A percentile compares a stretch with the other conserved stretches of the same genome.
Conservation (phyloP, 164 flowering plant genomes). For the Kalanchoe fedtschenkoi region DNA sequence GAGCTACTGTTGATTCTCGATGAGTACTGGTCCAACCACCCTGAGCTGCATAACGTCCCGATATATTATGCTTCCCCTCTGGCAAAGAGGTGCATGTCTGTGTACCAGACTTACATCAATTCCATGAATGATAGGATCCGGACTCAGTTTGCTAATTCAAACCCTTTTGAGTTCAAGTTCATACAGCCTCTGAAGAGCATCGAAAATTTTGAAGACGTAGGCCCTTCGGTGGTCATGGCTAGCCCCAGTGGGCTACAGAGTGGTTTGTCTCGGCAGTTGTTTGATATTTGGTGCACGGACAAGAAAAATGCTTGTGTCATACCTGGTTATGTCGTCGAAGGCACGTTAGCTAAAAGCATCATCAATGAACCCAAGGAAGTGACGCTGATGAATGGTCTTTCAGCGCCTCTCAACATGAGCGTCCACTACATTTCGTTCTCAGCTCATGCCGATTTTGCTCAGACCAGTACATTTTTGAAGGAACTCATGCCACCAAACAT, state of each 20-base stretch:
- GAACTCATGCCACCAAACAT: constrained; percentile 94
- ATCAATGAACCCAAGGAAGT: constrained; percentile 91
- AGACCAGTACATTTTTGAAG: constrained; percentile 76
- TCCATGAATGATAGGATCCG: constrained; percentile 94
- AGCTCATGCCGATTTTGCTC: constrained; percentile 91
- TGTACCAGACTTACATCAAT: constrained; percentile 86
- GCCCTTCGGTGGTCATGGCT: constrained; percentile 98
- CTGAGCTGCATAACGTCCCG: constrained; percentile 82
- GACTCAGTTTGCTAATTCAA: constrained; percentile 61
- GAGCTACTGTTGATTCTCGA: constrained; percentile 90
- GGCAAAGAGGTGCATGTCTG: constrained; percentile 88
- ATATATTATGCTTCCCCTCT: constrained; percentile 98
- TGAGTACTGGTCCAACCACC: constrained; percentile 91
- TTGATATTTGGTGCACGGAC: constrained; percentile 92
- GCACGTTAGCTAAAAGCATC: constrained; percentile 84
- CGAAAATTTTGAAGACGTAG: constrained; percentile 77
- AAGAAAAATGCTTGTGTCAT: constrained; percentile 86
- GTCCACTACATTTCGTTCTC: constrained; percentile 96
- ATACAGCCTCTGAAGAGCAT: constrained; percentile 71
- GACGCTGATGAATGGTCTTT: constrained; percentile 80
- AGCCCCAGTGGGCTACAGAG: constrained; percentile 90
- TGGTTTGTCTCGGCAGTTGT: constrained; percentile 83
- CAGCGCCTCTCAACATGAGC: constrained; percentile 86
- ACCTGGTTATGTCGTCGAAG: constrained; percentile 93
- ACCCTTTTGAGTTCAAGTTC: constrained; percentile 88